A percentile compares a stretch with the other conserved stretches of the same genome.
phyloP scores from a whole-genome alignment of 306 rosid species.

The Corylus heterophylla region DNA sequence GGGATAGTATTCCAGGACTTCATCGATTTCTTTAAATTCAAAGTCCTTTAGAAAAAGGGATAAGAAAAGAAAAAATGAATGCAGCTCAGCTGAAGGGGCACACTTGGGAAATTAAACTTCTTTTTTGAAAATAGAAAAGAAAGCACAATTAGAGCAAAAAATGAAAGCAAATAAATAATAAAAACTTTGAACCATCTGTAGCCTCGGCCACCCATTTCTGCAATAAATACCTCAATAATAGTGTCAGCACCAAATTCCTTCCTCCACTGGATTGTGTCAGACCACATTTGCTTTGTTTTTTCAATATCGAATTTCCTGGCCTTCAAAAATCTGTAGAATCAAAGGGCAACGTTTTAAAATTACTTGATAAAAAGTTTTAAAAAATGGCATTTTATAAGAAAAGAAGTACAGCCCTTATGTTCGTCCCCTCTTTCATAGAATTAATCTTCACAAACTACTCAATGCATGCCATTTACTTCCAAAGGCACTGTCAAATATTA shows the following conservation, averaged over 20 bases:
- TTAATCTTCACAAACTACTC: not conserved
- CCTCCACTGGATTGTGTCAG: conserved; percentile 86
- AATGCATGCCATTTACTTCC: not conserved
- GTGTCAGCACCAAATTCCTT: conserved; percentile 82
- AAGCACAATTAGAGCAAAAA: not conserved
- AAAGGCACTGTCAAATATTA: not conserved
- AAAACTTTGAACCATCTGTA: not conserved
- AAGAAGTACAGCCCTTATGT: not conserved
- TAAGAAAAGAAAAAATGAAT: not conserved
- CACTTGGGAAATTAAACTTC: not conserved
- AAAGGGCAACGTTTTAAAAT: conserved; percentile 7
- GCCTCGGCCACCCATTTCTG: conserved; percentile 1
- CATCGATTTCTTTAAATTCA: conserved; percentile 68
- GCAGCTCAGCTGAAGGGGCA: conserved; percentile 9
- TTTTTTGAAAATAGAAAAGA: not conserved
- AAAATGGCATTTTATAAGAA: not conserved
- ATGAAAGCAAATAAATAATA: not conserved
- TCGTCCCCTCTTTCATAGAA: not conserved
- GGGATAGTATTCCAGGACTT: conserved; percentile 79
- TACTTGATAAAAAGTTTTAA: not conserved
- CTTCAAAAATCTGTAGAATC: conserved; percentile 67
- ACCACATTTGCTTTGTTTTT: conserved; percentile 92
- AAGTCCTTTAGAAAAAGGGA: conserved; percentile 51
- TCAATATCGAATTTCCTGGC: conserved; percentile 82
- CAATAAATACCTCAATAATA: conserved; percentile 52